Percentiles rank a stretch among this genome's conserved stretches.
These are phyloP conservation scores for Penicillium robsamsonii DNA, from an alignment of 495 filamentous ascomycete species.

Conservation along the genomic window DNA sequence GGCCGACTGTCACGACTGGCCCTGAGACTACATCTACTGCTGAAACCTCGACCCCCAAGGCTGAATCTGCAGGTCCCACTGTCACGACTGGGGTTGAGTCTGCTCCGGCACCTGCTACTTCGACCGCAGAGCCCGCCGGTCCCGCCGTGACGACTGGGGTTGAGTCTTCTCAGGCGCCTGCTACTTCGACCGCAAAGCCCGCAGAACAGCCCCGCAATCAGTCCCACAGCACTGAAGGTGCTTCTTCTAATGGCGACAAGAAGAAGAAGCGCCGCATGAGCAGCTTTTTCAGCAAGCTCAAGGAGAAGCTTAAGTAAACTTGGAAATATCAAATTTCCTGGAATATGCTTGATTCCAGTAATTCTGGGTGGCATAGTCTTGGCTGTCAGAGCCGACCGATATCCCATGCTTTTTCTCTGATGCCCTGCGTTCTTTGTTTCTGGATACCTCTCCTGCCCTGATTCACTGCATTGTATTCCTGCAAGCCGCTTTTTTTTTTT, in stretches of 20 bases:
- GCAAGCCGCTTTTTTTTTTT: constrained; percentile 15
- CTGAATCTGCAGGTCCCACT: constrained; percentile 27
- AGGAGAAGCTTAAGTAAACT: constrained; percentile 49
- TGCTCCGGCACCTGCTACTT: constrained; percentile 17
- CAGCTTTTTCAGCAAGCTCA: constrained; percentile 49
- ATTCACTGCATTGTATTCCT: constrained; percentile 27
- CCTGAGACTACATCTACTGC: constrained; percentile 21
- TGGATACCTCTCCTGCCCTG: constrained; percentile 34
- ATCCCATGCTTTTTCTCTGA: constrained; percentile 9
- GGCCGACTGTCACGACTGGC: constrained; percentile 40
- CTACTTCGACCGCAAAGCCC: constrained; percentile 22
- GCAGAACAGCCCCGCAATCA: constrained; percentile 15
- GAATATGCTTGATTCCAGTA: background rate
- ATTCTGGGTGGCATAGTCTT: constrained; percentile 8
- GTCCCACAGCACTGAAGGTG: constrained; percentile 17
- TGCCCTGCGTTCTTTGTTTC: constrained; percentile 14
- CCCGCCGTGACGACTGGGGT: constrained; percentile 41
- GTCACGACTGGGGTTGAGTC: constrained; percentile 37
- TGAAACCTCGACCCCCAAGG: constrained; percentile 21
- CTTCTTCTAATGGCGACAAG: constrained; percentile 25
- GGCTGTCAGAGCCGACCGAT: background rate
- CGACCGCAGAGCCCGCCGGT: constrained; percentile 17
- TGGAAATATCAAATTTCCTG: background rate
- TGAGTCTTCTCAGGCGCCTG: constrained; percentile 18
- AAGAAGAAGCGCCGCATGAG: constrained; percentile 46